These are phyloP conservation scores for Jaltomata sinuosa DNA, from an alignment of 257 asterid genomes.

Conservation along the genomic window DNA sequence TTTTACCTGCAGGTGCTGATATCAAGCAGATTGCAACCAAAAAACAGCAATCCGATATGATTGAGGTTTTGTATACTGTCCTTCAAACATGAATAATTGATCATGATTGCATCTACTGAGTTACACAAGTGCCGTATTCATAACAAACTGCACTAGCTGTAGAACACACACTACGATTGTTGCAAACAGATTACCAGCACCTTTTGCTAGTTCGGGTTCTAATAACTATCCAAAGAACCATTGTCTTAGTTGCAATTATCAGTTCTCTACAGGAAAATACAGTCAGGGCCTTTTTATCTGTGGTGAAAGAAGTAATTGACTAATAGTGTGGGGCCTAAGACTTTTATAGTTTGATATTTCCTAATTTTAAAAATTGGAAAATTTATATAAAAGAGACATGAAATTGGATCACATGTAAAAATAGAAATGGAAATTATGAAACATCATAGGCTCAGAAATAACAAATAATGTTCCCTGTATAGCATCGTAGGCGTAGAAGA, in stretches of 20 bases:
- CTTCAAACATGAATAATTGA: background rate
- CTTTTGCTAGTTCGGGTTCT: no score
- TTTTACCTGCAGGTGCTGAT: conserved; percentile 84
- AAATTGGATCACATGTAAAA: background rate
- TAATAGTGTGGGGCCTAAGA: background rate
- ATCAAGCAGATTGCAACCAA: conserved; percentile 62
- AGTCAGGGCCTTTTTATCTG: background rate
- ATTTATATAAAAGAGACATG: background rate
- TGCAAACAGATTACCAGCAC: no score
- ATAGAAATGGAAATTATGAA: background rate
- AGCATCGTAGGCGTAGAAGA: background rate
- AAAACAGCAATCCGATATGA: conserved; percentile 51
- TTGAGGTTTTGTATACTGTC: conserved; percentile 57
- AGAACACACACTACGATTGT: background rate
- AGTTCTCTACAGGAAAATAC: background rate
- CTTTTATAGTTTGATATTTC: background rate
- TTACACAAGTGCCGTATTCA: background rate
- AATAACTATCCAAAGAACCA: no score
- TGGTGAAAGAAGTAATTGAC: background rate
- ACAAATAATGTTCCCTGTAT: background rate
- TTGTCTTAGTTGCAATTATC: no score
- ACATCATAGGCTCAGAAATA: background rate
- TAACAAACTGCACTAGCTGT: background rate
- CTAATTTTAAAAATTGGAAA: background rate
- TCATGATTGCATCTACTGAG: background rate